phyloP scores from a whole-genome alignment of 495 filamentous ascomycete genomes.

The Lasiosphaeris hirsuta region DNA sequence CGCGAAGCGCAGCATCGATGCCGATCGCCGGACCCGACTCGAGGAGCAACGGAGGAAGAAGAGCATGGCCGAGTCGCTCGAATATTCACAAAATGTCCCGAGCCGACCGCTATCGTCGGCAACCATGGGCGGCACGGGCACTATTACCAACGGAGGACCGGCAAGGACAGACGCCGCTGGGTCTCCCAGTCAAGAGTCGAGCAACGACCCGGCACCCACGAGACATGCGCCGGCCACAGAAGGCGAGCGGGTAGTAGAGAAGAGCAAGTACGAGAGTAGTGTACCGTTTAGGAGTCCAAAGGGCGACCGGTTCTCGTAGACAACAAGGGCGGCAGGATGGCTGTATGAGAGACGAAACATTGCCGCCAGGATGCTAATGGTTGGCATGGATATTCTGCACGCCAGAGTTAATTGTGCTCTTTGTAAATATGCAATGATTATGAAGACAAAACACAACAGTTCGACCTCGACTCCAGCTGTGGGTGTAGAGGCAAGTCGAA shows the following conservation, averaged over 20 bases:
- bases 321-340: neutral
- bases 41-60: conserved; percentile 64
- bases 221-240: conserved; percentile 76
- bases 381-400: too few relatives aligned
- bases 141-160: conserved; percentile 31
- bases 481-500: too few relatives aligned
- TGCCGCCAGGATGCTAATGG: too few relatives aligned
- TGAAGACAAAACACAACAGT: too few relatives aligned
- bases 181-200: conserved; percentile 77
- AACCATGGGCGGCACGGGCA: conserved; percentile 36
- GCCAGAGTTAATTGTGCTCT: too few relatives aligned
- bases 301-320: conserved; percentile 74
- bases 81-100: conserved; percentile 46
- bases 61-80: conserved; percentile 57
- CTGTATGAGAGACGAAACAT: neutral
- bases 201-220: conserved; percentile 80
- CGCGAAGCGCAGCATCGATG: conserved; percentile 90
- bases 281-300: conserved; percentile 66
- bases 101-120: conserved; percentile 32
- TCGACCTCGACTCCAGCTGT: too few relatives aligned
- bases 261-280: conserved; percentile 83
- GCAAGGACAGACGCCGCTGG: conserved; percentile 56
- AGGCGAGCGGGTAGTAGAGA: conserved; percentile 64
- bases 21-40: conserved; percentile 70
- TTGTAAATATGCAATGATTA: too few relatives aligned